Conservation (phyloP, 345 rosid species). For the Salix viminalis region DNA sequence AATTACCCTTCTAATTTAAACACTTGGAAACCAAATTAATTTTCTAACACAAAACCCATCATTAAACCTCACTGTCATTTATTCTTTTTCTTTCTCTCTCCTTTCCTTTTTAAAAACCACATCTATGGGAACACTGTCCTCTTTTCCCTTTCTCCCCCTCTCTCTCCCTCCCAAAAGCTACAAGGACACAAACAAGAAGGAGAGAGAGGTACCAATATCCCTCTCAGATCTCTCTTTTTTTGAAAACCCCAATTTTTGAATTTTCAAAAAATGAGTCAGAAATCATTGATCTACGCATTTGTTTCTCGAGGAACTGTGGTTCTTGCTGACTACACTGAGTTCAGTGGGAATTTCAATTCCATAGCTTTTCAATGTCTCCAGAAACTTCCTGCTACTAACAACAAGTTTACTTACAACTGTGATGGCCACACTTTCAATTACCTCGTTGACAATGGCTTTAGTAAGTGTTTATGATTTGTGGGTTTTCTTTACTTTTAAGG, state of each 20-base stretch:
- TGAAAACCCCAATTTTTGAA: background rate
- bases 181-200: background rate
- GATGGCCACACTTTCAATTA: constrained; percentile 63
- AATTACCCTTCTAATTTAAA: background rate
- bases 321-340: constrained; percentile 51
- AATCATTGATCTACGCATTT: constrained; percentile 60
- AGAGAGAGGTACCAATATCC: background rate
- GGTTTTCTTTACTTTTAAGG: background rate
- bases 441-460: constrained; percentile 54
- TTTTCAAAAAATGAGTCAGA: constrained; percentile 39
- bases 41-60: background rate
- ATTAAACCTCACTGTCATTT: background rate
- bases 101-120: background rate
- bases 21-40: background rate
- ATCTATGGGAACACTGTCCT: background rate
- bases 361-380: constrained; percentile 63
- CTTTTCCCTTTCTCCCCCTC: background rate
- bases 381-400: constrained; percentile 52
- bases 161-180: background rate
- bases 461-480: constrained; percentile 11
- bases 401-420: constrained; percentile 65
- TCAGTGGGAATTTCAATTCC: constrained; percentile 55
- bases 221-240: background rate
- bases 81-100: background rate
- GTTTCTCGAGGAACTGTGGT: constrained; percentile 53